Conservation (phyloP, 331 rosid genomes). For the Ulmus americana region DNA sequence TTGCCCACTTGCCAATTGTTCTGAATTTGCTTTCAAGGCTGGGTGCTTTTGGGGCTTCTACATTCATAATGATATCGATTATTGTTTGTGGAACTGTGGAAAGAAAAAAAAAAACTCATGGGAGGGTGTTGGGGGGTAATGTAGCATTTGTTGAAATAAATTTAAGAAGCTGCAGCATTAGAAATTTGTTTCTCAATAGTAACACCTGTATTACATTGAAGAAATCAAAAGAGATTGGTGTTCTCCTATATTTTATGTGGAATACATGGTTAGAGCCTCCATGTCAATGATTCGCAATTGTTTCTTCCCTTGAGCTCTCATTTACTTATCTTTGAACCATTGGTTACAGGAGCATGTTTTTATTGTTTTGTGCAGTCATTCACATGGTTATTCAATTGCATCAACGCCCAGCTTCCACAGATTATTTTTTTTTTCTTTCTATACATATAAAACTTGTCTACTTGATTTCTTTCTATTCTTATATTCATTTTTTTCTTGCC, state of each 20-base stretch:
- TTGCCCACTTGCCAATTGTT: background rate
- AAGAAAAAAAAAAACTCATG: background rate
- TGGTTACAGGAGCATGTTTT: background rate
- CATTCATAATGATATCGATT: background rate
- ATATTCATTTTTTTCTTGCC: slow-evolving; percentile 4
- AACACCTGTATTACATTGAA: background rate
- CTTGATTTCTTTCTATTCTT: background rate
- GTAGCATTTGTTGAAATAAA: no score
- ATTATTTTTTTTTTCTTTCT: background rate
- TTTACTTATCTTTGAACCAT: background rate
- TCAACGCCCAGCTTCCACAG: background rate
- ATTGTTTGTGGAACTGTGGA: background rate
- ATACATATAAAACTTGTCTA: background rate
- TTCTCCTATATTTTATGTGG: background rate
- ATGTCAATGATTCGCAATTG: background rate
- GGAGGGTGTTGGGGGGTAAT: no score
- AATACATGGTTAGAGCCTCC: background rate
- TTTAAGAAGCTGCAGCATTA: no score
- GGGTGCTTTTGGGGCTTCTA: background rate
- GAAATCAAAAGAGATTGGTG: background rate
- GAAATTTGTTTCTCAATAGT: background rate
- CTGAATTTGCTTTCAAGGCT: background rate
- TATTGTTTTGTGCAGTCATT: background rate
- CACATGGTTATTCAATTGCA: background rate
- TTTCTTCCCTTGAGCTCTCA: background rate